Base-by-base conservation (phyloP, 2,329 filamentous ascomycete genomes). In the Aspergillus bombycis region DNA sequence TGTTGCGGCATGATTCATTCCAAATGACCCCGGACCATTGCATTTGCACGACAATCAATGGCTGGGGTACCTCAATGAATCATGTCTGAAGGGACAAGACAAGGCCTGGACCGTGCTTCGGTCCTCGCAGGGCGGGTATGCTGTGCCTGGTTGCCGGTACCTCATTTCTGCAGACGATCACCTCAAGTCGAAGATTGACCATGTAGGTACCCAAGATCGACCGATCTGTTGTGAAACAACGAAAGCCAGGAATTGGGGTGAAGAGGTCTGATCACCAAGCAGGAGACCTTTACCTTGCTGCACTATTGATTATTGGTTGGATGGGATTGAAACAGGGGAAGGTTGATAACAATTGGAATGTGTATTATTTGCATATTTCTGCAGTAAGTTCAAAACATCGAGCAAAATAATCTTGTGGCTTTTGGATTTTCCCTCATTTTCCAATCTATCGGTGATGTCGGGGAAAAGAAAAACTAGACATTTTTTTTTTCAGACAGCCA, bases 181-280 rank as follows among this genome's bases (percentile, higher is more conserved):
- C 16, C 36, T 10, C n/a, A 41, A 26, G 34, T 38, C 38, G 32
- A 53, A 45, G 46, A 52, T 9, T 32, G 19, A 10, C 21, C n/a
- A 45, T 23, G 28, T 21, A 55, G 6, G 28, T 21, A 57, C 26
- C 23, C 26, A 52, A 36, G 57, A 60, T 60, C 58, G 45, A 54
- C 58, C 21, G 36, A 54, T 54, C 32, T 12, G 36, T 45, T 60
- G 26, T 60, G 58, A 54, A 54, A 60, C 58, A n/a, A 23, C 12
- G n/a, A 45, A 60, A 54, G 48, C 48, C 50, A 36, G 58, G 58
- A 43, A 45, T 28, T 30, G 50, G 38, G 38, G 43, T 12, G 16
- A 41, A 60, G 58, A 41, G 58, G 48, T 60, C 58, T 54, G 58
- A 60, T 60, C 58, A 48, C 58, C 36, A 53, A 32, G 32, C 34